A percentile compares a stretch with the other conserved stretches of the same genome.
Evolutionary conservation across 1,284 basidiomycete genomes (phyloP).

Genomic region (Cryptococcus sp.): DNA sequence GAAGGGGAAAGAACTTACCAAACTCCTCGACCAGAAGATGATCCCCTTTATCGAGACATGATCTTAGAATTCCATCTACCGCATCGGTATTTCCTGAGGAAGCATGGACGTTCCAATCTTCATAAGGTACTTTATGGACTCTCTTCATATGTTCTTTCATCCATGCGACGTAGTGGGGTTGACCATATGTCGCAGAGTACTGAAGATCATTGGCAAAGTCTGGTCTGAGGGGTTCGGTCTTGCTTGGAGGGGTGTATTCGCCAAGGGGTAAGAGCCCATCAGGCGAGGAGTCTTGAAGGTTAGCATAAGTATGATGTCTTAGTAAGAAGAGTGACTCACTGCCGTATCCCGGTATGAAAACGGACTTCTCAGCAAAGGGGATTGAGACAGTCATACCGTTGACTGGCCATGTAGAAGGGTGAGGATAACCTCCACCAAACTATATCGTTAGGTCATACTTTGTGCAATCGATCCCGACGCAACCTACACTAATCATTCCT

Average conservation of each 20-base stretch:
- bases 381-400: conserved; percentile 37
- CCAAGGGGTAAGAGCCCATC: conserved; percentile 23
- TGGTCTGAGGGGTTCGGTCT: conserved; percentile 20
- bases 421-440: conserved; percentile 34
- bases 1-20: conserved; percentile 16
- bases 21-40: conserved; percentile 40
- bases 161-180: conserved; percentile 27
- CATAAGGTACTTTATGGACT: conserved; percentile 26
- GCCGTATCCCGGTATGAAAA: conserved; percentile 32
- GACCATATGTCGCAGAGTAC: conserved; percentile 30
- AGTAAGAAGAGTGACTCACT: conserved; percentile 17
- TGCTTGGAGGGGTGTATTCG: conserved; percentile 16
- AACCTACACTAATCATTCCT: conserved; percentile 12
- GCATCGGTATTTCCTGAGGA: conserved; percentile 42
- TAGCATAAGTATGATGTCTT: too few species aligned
- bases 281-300: conserved; percentile 11
- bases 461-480: not conserved
- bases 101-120: conserved; percentile 26
- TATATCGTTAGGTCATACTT: conserved; percentile 2
- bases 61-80: conserved; percentile 28
- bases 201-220: conserved; percentile 33
- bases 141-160: conserved; percentile 28
- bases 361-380: conserved; percentile 31
- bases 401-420: conserved; percentile 35
- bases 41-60: conserved; percentile 30